phyloP scores from a whole-genome alignment of 179 eudicot genomes.

The Drosera spatulata region DNA sequence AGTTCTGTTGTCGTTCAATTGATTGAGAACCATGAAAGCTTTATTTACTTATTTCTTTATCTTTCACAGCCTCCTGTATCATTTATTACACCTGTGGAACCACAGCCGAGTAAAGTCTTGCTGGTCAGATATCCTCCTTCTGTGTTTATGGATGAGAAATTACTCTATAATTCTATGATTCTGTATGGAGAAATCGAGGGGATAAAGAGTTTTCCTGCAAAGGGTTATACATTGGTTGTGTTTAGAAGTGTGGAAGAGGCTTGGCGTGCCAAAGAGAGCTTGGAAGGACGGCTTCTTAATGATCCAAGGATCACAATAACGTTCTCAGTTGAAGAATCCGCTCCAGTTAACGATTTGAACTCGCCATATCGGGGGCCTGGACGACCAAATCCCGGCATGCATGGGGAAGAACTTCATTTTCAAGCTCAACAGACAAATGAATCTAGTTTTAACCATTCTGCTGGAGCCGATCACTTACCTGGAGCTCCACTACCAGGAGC shows the following conservation, averaged over 20 bases:
- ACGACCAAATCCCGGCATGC: constrained; percentile 47
- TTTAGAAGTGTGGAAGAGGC: constrained; percentile 51
- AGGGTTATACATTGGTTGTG: constrained; percentile 40
- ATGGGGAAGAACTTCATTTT: constrained; percentile 31
- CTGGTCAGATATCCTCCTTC: constrained; percentile 48
- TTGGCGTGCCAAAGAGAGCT: constrained; percentile 35
- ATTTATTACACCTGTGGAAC: constrained; percentile 32
- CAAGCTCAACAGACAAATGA: constrained; percentile 33
- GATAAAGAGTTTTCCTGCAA: constrained; percentile 26
- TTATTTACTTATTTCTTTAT: neutral
- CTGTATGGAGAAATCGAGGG: constrained; percentile 39
- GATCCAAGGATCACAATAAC: constrained; percentile 33
- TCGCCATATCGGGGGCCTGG: constrained; percentile 31
- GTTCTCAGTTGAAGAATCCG: constrained; percentile 48
- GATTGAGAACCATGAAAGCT: neutral
- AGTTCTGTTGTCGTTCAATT: no score
- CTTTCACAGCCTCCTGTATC: constrained; percentile 36
- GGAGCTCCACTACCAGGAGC: constrained; percentile 26
- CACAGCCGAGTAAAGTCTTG: constrained; percentile 32
- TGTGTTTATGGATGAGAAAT: constrained; percentile 29
- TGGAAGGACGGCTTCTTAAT: constrained; percentile 37
- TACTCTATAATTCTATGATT: constrained; percentile 46
- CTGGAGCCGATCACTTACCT: constrained; percentile 29
- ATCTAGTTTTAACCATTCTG: constrained; percentile 25
- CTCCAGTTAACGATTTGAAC: constrained; percentile 34